A percentile compares a stretch with the other conserved stretches of the same genome.
These are phyloP conservation scores for Heterobasidion annosum DNA, from an alignment of 1,284 basidiomycete species.

Conservation along the genomic window DNA sequence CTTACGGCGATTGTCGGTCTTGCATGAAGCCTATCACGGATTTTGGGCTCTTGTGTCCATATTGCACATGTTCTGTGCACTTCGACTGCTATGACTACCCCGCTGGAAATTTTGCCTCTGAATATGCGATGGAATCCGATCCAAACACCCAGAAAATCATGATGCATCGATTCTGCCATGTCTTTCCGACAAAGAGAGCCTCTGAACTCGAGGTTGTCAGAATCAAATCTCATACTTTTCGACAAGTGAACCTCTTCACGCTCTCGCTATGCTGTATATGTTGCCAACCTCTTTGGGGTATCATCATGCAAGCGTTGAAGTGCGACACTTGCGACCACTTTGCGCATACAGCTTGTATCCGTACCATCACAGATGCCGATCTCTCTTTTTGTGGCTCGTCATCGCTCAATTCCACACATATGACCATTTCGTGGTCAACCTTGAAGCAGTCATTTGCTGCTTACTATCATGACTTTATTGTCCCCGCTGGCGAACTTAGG, in stretches of 20 bases:
- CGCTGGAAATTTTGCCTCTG: conserved; percentile 45
- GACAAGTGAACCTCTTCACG: conserved; percentile 59
- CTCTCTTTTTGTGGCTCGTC: conserved; percentile 29
- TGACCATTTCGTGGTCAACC: conserved; percentile 39
- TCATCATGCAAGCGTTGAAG: conserved; percentile 48
- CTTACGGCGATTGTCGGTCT: conserved; percentile 39
- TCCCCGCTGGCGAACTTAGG: conserved; percentile 33
- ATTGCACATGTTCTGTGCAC: conserved; percentile 58
- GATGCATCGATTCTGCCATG: conserved; percentile 49
- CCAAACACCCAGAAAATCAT: conserved; percentile 43
- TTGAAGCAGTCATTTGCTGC: conserved; percentile 48
- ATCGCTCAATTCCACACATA: conserved; percentile 32
- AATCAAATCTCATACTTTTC: conserved; percentile 38
- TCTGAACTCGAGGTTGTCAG: conserved; percentile 15
- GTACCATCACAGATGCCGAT: conserved; percentile 10
- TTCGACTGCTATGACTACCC: conserved; percentile 68
- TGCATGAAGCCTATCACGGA: conserved; percentile 43
- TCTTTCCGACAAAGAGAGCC: conserved; percentile 26
- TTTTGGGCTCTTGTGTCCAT: conserved; percentile 57
- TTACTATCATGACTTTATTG: conserved; percentile 35
- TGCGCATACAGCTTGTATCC: conserved; percentile 48
- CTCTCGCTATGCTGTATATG: conserved; percentile 63
- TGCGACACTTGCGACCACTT: conserved; percentile 58
- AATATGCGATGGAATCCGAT: conserved; percentile 40
- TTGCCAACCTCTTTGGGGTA: conserved; percentile 65